Conservation (phyloP, 2,329 filamentous ascomycete species). For the Fusarium pininemorale region DNA sequence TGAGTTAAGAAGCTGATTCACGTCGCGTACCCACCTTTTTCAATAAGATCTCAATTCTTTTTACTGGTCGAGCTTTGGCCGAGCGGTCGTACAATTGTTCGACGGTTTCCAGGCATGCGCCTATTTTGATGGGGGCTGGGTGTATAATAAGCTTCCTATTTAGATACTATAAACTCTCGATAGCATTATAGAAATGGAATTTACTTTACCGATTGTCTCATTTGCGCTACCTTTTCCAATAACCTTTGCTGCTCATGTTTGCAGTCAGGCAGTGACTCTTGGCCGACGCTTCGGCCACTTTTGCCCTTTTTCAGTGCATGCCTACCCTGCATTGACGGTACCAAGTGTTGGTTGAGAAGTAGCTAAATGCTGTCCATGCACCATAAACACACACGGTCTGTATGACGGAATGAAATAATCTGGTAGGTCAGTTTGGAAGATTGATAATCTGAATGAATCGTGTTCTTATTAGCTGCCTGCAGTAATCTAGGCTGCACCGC, state of each 20-base stretch:
- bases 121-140: not conserved
- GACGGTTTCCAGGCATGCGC: accelerated
- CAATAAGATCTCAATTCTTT: not conserved
- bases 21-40: accelerated
- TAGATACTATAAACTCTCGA: not conserved
- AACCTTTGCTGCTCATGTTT: not conserved
- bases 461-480: too few species aligned
- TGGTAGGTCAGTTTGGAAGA: accelerated
- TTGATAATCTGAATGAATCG: accelerated
- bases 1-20: accelerated
- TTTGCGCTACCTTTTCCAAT: not conserved
- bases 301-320: too few species aligned
- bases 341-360: not conserved
- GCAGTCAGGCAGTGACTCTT: not conserved
- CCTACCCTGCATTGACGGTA: not conserved
- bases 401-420: accelerated
- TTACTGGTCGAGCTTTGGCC: accelerated
- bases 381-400: too few species aligned
- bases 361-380: not conserved
- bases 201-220: not conserved
- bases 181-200: accelerated
- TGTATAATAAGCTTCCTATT: accelerated
- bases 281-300: not conserved
- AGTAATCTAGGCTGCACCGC: too few species aligned
- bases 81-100: accelerated